These are phyloP conservation scores for Apiotrichum laibachii DNA, from an alignment of 1,284 basidiomycete species.

Conservation along the genomic window DNA sequence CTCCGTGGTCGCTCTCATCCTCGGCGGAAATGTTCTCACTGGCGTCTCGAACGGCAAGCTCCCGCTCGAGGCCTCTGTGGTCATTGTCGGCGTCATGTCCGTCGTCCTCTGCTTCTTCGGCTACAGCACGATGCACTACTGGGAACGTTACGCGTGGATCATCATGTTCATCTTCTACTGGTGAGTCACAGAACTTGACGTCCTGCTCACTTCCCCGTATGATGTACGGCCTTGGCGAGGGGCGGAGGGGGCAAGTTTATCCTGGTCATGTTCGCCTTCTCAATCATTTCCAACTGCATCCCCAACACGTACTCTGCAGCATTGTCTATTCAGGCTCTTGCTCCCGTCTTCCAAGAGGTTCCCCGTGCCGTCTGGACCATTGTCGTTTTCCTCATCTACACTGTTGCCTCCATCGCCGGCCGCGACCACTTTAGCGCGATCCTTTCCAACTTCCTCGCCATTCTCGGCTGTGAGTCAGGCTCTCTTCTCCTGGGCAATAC, in stretches of 20 bases:
- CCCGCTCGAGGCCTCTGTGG: slow-evolving; percentile 52
- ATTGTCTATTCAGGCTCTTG: slow-evolving; percentile 60
- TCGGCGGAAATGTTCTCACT: slow-evolving; percentile 52
- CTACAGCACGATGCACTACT: slow-evolving; percentile 58
- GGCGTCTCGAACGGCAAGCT: slow-evolving; percentile 47
- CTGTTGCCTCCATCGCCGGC: slow-evolving; percentile 63
- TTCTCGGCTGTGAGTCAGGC: no score
- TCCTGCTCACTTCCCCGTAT: slow-evolving; percentile 33
- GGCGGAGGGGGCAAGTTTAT: slow-evolving; percentile 55
- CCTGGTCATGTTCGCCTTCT: slow-evolving; percentile 60
- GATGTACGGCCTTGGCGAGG: slow-evolving; percentile 56
- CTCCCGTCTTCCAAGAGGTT: slow-evolving; percentile 58
- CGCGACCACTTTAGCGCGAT: slow-evolving; percentile 62
- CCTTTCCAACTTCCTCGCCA: slow-evolving; percentile 56
- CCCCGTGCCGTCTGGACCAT: slow-evolving; percentile 64
- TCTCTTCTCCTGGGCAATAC: no score
- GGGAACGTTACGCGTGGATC: slow-evolving; percentile 65
- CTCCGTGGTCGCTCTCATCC: slow-evolving; percentile 43
- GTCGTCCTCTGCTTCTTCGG: slow-evolving; percentile 51
- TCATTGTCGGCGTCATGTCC: slow-evolving; percentile 49
- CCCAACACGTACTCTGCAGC: slow-evolving; percentile 62
- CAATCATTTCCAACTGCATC: slow-evolving; percentile 61
- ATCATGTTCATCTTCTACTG: slow-evolving; percentile 59
- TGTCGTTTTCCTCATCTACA: slow-evolving; percentile 59
- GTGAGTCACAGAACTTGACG: slow-evolving; percentile 31